Conservation (phyloP, 129 eudicot genomes). For the Daucus carota region DH1_v3.0 NC_030382.2:47539001-47539500, state of each 20-base stretch:
- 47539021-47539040: conserved; percentile 90
- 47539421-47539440: neutral
- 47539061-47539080: conserved; percentile 79
- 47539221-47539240: neutral
- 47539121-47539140: conserved; percentile 73
- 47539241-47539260: neutral
- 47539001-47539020: conserved; percentile 56
- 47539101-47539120: conserved; percentile 70
- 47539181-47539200: conserved; percentile 93
- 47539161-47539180: conserved; percentile 80
- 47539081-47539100: conserved; percentile 98
- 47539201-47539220: conserved; percentile 20
- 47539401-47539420: neutral
- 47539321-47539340: neutral
- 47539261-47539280: neutral
- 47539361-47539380: neutral
- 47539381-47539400: neutral
- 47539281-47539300: neutral
- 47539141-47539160: conserved; percentile 50
- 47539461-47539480: neutral
- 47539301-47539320: neutral
- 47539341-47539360: neutral
- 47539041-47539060: conserved; percentile 96
- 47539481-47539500: neutral
- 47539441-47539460: neutral